A percentile compares a stretch with the other conserved stretches of the same genome.
Evolutionary conservation across 1,139 yeast genomes (phyloP).

Genomic region (Yamadazyma taylorii): DNA sequence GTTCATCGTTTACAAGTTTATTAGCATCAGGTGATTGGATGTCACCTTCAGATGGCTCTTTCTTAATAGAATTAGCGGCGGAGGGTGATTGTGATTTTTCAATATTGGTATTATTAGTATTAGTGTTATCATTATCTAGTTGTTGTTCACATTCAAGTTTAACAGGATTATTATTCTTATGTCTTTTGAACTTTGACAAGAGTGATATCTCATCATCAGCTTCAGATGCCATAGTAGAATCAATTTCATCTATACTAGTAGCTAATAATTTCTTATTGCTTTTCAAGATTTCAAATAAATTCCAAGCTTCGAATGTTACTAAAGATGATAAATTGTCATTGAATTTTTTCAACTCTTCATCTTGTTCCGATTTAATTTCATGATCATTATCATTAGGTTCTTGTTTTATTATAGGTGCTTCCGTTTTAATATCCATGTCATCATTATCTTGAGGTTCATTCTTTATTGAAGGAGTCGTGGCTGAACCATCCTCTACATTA

Average conservation of each 20-base stretch:
- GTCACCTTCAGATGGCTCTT: slow-evolving; percentile 7
- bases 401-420: slow-evolving; percentile 25
- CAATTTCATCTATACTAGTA: slow-evolving; percentile 54
- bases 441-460: slow-evolving; percentile 8
- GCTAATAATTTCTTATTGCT: slow-evolving; percentile 74
- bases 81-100: slow-evolving; percentile 6
- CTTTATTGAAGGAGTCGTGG: slow-evolving; percentile 11
- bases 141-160: slow-evolving; percentile 15
- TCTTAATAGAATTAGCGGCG: slow-evolving; percentile 7
- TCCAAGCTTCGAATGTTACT: slow-evolving; percentile 62
- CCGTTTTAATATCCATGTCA: slow-evolving; percentile 13
- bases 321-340: slow-evolving; percentile 50
- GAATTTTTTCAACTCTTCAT: slow-evolving; percentile 46
- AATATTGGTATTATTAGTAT: too few relatives aligned
- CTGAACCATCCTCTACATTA: slow-evolving; percentile 9
- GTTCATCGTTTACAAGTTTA: slow-evolving; percentile 16
- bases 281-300: slow-evolving; percentile 60
- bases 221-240: slow-evolving; percentile 15
- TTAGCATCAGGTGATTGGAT: slow-evolving; percentile 5
- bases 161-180: slow-evolving; percentile 24
- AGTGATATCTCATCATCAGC: slow-evolving; percentile 27
- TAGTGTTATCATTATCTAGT: slow-evolving; percentile 2
- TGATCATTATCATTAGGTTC: slow-evolving; percentile 21
- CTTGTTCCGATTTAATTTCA: slow-evolving; percentile 42
- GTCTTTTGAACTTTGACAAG: slow-evolving; percentile 38